Conservation (phyloP, 768 basidiomycete species). For the Termitomyces sp. region DNA sequence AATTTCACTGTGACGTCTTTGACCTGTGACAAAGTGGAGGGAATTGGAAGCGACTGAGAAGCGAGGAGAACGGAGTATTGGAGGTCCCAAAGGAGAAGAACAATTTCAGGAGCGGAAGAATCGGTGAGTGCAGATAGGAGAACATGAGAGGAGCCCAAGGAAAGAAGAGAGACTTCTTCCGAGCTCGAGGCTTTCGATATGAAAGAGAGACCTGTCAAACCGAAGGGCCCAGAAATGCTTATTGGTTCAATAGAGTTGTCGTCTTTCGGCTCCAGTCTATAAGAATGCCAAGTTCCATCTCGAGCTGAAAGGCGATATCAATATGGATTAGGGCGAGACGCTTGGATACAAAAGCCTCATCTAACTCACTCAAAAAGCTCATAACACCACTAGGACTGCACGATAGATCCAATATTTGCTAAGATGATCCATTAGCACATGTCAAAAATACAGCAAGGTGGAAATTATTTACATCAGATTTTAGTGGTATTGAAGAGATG, state of each 20-base stretch:
- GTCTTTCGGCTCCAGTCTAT: conserved; percentile 25
- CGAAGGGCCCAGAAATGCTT: conserved; percentile 23
- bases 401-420: conserved; percentile 37
- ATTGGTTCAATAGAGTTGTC: conserved; percentile 20
- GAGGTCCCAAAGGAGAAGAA: conserved; percentile 64
- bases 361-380: conserved; percentile 44
- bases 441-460: neutral
- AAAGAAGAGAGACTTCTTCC: conserved; percentile 33
- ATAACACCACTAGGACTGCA: conserved; percentile 46
- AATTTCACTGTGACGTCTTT: conserved; percentile 25
- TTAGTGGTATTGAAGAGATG: conserved; percentile 24
- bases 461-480: conserved; percentile 23
- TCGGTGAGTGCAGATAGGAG: conserved; percentile 45
- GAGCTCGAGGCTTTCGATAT: conserved; percentile 16
- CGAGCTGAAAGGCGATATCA: conserved; percentile 34
- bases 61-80: conserved; percentile 65
- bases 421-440: conserved; percentile 3
- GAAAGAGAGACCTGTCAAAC: conserved; percentile 27
- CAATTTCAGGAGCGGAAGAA: conserved; percentile 38
- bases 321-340: neutral
- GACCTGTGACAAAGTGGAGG: conserved; percentile 34
- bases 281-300: conserved; percentile 40
- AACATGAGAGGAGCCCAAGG: conserved; percentile 55
- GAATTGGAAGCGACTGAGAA: conserved; percentile 45
- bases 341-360: neutral